These are phyloP conservation scores for Candida corydali DNA, from an alignment of 805 yeast species.

Conservation along the genomic window DNA sequence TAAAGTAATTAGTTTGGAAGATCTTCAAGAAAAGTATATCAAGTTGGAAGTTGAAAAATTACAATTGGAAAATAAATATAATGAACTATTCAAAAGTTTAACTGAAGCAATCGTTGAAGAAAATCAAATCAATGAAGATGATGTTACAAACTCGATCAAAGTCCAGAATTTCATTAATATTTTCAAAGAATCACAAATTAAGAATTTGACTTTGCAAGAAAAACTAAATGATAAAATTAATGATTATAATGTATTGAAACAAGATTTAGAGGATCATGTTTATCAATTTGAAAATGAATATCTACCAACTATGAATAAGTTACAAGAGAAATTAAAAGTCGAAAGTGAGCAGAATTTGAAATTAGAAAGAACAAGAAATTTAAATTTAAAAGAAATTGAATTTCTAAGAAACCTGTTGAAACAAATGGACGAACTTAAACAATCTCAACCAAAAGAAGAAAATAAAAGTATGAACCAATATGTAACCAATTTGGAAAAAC, in stretches of 20 bases:
- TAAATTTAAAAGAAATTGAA: conserved; percentile 57
- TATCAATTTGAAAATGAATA: conserved; percentile 12
- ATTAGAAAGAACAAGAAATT: conserved; percentile 44
- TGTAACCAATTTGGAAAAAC: conserved; percentile 37
- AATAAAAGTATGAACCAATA: conserved; percentile 31
- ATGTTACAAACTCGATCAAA: conserved; percentile 13
- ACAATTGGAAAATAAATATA: conserved; percentile 42
- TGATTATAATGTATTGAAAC: conserved; percentile 16
- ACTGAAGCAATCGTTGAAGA: conserved; percentile 22
- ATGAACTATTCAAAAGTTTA: conserved; percentile 44
- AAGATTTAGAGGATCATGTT: conserved; percentile 11
- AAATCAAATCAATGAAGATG: conserved; percentile 9
- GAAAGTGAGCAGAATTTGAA: conserved; percentile 11
- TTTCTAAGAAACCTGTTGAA: conserved; percentile 55
- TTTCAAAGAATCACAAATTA: conserved; percentile 29
- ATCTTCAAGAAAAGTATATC: conserved; percentile 41
- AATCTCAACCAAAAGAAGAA: conserved; percentile 20
- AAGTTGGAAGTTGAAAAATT: conserved; percentile 49
- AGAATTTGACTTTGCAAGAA: conserved; percentile 33
- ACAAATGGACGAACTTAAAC: conserved; percentile 35
- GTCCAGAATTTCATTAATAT: conserved; percentile 36
- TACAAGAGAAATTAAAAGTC: conserved; percentile 6
- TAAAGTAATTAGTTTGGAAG: conserved; percentile 35
- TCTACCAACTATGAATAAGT: conserved; percentile 10
- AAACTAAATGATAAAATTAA: conserved; percentile 22